These are phyloP conservation scores for Neurospora discreta DNA, from an alignment of 495 filamentous ascomycete genomes.

Conservation along the genomic window DNA sequence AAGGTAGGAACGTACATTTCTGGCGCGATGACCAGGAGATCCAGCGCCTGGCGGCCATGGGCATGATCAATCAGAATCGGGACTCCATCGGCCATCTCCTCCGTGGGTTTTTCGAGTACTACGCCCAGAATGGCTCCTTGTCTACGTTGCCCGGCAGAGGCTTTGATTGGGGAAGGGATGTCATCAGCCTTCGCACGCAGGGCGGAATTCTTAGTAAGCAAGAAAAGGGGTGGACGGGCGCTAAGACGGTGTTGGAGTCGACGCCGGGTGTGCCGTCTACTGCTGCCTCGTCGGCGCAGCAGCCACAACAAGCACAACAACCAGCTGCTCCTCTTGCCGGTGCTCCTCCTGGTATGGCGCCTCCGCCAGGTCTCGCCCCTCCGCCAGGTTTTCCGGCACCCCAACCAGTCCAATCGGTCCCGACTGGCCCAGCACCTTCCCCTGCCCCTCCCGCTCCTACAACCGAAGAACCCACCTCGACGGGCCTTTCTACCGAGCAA, in stretches of 20 bases:
- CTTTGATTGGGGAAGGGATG: constrained; percentile 62
- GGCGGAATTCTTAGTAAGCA: constrained; percentile 59
- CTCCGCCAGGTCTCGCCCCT: not conserved
- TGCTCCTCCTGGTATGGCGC: not conserved
- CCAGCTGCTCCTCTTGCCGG: not conserved
- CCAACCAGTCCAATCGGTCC: not conserved
- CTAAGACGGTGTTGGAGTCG: constrained; percentile 41
- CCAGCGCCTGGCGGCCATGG: constrained; percentile 33
- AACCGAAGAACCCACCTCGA: not conserved
- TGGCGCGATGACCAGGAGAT: constrained; percentile 59
- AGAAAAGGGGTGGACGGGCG: constrained; percentile 67
- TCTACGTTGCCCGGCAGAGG: constrained; percentile 27
- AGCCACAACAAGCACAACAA: not conserved
- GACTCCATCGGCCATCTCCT: constrained; percentile 55
- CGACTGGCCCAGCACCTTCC: not conserved
- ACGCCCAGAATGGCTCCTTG: constrained; percentile 41
- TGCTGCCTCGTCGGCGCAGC: not conserved
- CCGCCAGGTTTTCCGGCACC: not conserved
- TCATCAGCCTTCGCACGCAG: constrained; percentile 57
- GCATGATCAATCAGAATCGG: constrained; percentile 46
- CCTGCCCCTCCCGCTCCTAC: not conserved
- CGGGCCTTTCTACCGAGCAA: not conserved
- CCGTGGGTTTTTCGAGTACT: constrained; percentile 74
- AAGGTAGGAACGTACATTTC: constrained; percentile 53
- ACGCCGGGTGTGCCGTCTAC: constrained; percentile 9